Percentiles rank a stretch among this genome's conserved stretches.
Evolutionary conservation across 805 yeast species (phyloP).

Genomic region (Monosporozyma solicola): DNA sequence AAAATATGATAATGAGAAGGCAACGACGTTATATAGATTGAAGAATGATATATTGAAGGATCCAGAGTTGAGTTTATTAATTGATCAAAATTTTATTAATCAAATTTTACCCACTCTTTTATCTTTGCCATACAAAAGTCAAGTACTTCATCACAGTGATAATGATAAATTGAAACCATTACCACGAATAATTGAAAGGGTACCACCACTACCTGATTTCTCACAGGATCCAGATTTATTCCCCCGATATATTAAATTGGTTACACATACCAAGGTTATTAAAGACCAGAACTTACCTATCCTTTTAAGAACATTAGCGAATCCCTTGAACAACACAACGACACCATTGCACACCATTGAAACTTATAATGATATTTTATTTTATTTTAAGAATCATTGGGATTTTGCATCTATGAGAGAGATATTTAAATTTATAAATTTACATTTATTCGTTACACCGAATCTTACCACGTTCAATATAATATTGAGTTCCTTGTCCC

Average conservation of each 20-base stretch:
- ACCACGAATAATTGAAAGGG: neutral
- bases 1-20: slow-evolving; percentile 15
- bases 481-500: slow-evolving; percentile 27
- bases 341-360: slow-evolving; percentile 24
- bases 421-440: slow-evolving; percentile 34
- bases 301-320: slow-evolving; percentile 33
- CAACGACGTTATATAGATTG: neutral
- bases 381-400: slow-evolving; percentile 30
- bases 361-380: slow-evolving; percentile 33
- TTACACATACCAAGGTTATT: slow-evolving; percentile 33
- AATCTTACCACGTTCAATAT: slow-evolving; percentile 34
- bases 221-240: slow-evolving; percentile 10
- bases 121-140: slow-evolving; percentile 16
- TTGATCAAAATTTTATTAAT: slow-evolving; percentile 11
- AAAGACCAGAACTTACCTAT: slow-evolving; percentile 27
- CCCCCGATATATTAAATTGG: slow-evolving; percentile 16
- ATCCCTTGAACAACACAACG: slow-evolving; percentile 31
- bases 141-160: slow-evolving; percentile 15
- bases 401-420: slow-evolving; percentile 37
- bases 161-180: slow-evolving; percentile 13
- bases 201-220: slow-evolving; percentile 33
- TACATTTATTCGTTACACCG: slow-evolving; percentile 24
- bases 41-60: neutral
- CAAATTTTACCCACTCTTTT: slow-evolving; percentile 18
- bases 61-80: neutral